Conservation (phyloP, 352 stramenopile genomes). For the Globisporangium alternatum region DNA sequence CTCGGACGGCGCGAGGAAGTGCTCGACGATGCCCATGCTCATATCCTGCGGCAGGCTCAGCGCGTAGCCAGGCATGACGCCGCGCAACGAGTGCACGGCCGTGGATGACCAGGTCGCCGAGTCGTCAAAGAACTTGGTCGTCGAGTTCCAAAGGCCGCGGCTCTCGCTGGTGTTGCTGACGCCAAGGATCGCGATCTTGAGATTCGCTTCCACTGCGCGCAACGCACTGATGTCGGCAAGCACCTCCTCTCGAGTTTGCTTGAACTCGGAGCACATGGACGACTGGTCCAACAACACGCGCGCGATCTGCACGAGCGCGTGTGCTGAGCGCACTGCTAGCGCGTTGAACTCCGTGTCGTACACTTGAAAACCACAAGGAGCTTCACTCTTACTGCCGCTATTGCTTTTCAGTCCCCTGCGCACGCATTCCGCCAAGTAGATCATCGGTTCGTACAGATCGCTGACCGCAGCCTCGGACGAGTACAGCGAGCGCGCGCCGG, state of each 20-base stretch:
- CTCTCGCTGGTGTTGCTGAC: constrained; percentile 26
- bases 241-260: constrained; percentile 40
- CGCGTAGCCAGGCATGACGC: constrained; percentile 57
- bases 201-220: constrained; percentile 18
- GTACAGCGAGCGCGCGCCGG: constrained; percentile 34
- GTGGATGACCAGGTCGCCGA: constrained; percentile 23
- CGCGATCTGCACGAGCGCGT: constrained; percentile 64
- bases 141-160: constrained; percentile 66
- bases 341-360: constrained; percentile 83
- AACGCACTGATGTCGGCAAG: constrained; percentile 37
- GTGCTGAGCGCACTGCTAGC: constrained; percentile 59
- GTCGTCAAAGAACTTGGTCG: constrained; percentile 53
- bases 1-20: constrained; percentile 61
- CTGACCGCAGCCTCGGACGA: constrained; percentile 30
- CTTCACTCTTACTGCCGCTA: not conserved
- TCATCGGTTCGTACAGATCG: constrained; percentile 78
- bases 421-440: constrained; percentile 56
- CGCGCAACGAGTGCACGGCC: constrained; percentile 46
- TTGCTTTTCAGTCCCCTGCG: not conserved
- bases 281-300: constrained; percentile 58
- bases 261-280: constrained; percentile 52
- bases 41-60: constrained; percentile 37
- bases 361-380: constrained; percentile 34
- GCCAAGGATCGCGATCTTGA: constrained; percentile 48
- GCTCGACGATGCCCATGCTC: constrained; percentile 58